Percentiles rank a stretch among this genome's conserved stretches.
Evolutionary conservation across 2,329 filamentous ascomycete species (phyloP).

Genomic region (Hypoxylon sp.): DNA sequence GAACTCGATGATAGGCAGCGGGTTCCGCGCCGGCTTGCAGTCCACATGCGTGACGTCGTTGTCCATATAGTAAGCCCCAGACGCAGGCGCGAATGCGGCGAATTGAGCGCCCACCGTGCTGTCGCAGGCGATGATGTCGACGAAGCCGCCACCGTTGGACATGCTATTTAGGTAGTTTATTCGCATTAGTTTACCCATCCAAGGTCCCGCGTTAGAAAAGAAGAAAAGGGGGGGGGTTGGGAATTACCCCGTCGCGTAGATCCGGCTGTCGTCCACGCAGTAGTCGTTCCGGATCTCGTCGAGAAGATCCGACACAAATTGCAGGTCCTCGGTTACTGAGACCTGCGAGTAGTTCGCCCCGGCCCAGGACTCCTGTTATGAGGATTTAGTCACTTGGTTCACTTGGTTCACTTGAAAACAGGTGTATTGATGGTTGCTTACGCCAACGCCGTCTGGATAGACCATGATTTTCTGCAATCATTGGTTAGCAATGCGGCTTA

Average conservation of each 20-base stretch:
- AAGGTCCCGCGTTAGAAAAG: background rate
- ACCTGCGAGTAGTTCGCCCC: constrained; percentile 62
- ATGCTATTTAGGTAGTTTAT: constrained; percentile 43
- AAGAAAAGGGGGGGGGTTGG: constrained; percentile 5
- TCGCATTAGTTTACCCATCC: background rate
- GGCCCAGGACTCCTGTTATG: constrained; percentile 60
- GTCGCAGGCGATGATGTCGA: constrained; percentile 62
- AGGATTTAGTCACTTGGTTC: constrained; percentile 12
- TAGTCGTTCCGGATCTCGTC: constrained; percentile 57
- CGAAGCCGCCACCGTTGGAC: constrained; percentile 65
- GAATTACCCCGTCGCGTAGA: constrained; percentile 61
- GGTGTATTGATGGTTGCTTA: constrained; percentile 30
- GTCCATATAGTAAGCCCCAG: constrained; percentile 64
- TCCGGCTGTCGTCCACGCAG: constrained; percentile 61
- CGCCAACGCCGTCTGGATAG: constrained; percentile 62
- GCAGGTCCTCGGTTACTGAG: constrained; percentile 61
- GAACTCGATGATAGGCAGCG: constrained; percentile 62
- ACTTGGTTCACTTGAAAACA: background rate
- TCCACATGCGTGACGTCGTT: constrained; percentile 52
- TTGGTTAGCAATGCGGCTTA: background rate
- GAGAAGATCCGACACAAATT: constrained; percentile 63
- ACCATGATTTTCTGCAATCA: constrained; percentile 61
- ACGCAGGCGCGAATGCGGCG: constrained; percentile 62
- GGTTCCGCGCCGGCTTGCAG: constrained; percentile 58
- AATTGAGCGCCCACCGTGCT: constrained; percentile 60